Percentiles rank a stretch among this genome's conserved stretches.
Conservation (phyloP, 805 yeast species). For the Torulaspora quercuum region DNA sequence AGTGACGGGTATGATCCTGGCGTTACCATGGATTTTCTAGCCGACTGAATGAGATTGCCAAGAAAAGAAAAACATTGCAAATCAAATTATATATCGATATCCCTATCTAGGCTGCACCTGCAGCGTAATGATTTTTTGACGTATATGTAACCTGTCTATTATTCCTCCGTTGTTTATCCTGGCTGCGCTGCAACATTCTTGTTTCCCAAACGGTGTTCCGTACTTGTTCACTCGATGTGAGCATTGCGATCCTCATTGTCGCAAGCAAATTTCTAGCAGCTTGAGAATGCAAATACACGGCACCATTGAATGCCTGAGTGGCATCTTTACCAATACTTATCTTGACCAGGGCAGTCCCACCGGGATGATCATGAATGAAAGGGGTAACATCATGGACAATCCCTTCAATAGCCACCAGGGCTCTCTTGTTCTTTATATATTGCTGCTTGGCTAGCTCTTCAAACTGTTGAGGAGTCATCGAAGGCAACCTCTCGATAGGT, state of each 20-base stretch:
- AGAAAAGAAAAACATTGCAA: constrained; percentile 1
- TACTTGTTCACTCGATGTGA: constrained; percentile 63
- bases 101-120: constrained; percentile 26
- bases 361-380: constrained; percentile 89
- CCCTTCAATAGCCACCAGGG: constrained; percentile 79
- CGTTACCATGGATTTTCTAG: constrained; percentile 26
- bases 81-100: constrained; percentile 4
- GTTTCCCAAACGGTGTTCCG: constrained; percentile 29
- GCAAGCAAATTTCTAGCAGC: constrained; percentile 90
- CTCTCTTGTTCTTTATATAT: constrained; percentile 44
- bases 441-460: constrained; percentile 38
- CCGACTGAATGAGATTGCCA: constrained; percentile 12
- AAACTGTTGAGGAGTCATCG: constrained; percentile 54
- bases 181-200: constrained; percentile 20
- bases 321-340: constrained; percentile 92
- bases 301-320: constrained; percentile 91
- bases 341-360: constrained; percentile 74
- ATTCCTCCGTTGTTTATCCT: constrained; percentile 19
- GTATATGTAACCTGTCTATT: constrained; percentile 27
- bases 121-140: constrained; percentile 28
- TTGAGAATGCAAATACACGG: constrained; percentile 87
- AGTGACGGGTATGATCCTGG: constrained; percentile 30
- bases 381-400: constrained; percentile 93
- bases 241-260: constrained; percentile 88
- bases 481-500: constrained; percentile 82